Evolutionary conservation across 306 rosid species (phyloP).

Genomic region (Alnus rubra): DNA sequence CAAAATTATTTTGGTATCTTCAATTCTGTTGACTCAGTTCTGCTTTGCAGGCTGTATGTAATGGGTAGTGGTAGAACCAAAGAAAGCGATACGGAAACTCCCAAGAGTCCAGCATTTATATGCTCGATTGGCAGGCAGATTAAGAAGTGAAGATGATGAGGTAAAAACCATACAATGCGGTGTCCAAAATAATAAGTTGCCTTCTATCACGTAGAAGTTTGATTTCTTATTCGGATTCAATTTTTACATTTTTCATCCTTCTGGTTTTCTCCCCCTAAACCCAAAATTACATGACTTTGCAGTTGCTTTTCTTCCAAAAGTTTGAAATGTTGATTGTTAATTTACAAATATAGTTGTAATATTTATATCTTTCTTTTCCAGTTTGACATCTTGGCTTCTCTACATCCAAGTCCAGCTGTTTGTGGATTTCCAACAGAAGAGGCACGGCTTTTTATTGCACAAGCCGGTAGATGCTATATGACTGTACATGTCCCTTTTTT

Average conservation of each 20-base stretch:
- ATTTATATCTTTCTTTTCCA: constrained; percentile 29
- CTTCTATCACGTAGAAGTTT: neutral
- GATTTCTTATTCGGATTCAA: constrained; percentile 8
- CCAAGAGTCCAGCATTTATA: constrained; percentile 86
- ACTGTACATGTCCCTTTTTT: neutral
- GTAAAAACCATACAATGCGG: constrained; percentile 39
- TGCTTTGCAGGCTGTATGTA: constrained; percentile 67
- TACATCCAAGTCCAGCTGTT: constrained; percentile 97
- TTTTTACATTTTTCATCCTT: neutral
- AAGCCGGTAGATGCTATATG: constrained; percentile 58
- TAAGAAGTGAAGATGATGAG: constrained; percentile 85
- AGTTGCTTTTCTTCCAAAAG: constrained; percentile 6
- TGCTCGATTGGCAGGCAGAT: constrained; percentile 68
- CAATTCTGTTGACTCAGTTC: constrained; percentile 4
- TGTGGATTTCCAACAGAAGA: constrained; percentile 97
- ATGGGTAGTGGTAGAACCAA: constrained; percentile 63
- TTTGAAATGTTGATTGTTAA: constrained; percentile 10
- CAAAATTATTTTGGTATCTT: neutral
- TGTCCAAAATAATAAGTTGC: constrained; percentile 8
- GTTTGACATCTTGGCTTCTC: constrained; percentile 81
- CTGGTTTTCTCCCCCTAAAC: neutral
- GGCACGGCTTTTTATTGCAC: constrained; percentile 76
- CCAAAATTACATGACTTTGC: neutral
- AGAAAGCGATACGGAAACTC: constrained; percentile 72
- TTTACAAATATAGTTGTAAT: constrained; percentile 1